Base-by-base conservation (phyloP, 2,329 filamentous ascomycete genomes). In the Fulvia fulva region DNA sequence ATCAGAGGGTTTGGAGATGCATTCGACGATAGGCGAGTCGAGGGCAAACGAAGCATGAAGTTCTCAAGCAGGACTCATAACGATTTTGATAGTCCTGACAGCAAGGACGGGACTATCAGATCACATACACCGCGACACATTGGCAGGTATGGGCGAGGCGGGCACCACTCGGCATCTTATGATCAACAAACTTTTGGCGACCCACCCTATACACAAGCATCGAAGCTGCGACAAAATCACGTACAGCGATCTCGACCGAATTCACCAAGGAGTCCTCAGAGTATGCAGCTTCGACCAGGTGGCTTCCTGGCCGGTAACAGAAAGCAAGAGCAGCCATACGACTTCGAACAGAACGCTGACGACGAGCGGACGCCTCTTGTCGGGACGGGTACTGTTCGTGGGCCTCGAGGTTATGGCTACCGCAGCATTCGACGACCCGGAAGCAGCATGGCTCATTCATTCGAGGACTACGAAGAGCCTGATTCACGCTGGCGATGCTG, bases 1-100 rank as follows among this genome's bases (percentile, higher is more conserved):
- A 76, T 83, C 50, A 82, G 87, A 54, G 84, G 83, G n/a, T 87
- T 91, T 59, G 84, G 86, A 60, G 81, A 82, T 53, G 76, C 88
- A 26, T 89, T 91, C 58, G 81, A 78, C 49, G 78, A 81, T 54
- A 83, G 85, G 57, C 81, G 81, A 52, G 79, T 88, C 19, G 83
- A 83, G 8, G 84, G 88, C 66, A 97, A 95, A 77, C 91, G 90
- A 77, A 95, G 88, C 75, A 97, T 96, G 91, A 97, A 97, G 70
- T 97, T 97, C 70, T 89, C 90, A 58, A 93, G 90, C 73, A 85
- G 83, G 61, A 86, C 88, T 1, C 90, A 90, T 73, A 86, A 80
- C 64, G 85, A 82, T 63, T 84, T 83, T 62, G 80, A 78, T 61
- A 76, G 79, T 21, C 64, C 70, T 1, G 68, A 69, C 61, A 62